A percentile compares a stretch with the other conserved stretches of the same genome.
These are phyloP conservation scores for Starmerella ratchasimensis DNA, from an alignment of 805 yeast genomes.

Conservation along the genomic window DNA sequence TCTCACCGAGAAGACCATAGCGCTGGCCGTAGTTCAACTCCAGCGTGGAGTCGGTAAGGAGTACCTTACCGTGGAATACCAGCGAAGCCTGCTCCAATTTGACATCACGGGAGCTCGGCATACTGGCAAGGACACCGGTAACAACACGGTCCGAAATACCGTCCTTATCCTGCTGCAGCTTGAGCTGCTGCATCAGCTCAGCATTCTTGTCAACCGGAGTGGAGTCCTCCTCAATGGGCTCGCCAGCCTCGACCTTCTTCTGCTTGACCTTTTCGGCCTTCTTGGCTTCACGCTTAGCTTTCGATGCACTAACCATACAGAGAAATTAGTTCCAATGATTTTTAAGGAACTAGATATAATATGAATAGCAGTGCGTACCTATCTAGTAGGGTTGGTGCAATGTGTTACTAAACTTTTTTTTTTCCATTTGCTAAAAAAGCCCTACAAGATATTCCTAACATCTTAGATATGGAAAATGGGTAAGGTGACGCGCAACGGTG, in stretches of 20 bases:
- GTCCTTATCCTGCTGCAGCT: constrained; percentile 83
- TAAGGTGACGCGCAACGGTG: no score
- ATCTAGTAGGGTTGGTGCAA: no score
- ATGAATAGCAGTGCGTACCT: no score
- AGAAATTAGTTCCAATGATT: no score
- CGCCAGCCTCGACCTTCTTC: constrained; percentile 44
- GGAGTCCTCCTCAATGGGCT: constrained; percentile 34
- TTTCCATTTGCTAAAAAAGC: no score
- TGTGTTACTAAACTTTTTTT: no score
- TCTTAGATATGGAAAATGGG: no score
- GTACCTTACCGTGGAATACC: constrained; percentile 93
- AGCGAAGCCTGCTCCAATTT: constrained; percentile 81
- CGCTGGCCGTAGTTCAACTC: constrained; percentile 96
- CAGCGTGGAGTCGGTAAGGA: constrained; percentile 78
- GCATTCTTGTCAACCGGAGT: constrained; percentile 28
- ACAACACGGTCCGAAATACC: constrained; percentile 95
- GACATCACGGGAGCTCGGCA: constrained; percentile 84
- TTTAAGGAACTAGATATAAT: no score
- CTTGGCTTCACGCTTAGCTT: constrained; percentile 97
- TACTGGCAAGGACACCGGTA: constrained; percentile 88
- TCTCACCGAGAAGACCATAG: constrained; percentile 94
- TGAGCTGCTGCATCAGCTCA: constrained; percentile 68
- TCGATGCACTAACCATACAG: constrained; percentile 80
- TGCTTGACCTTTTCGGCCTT: constrained; percentile 69
- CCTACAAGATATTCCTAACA: no score